These are phyloP conservation scores for Gynochthodes officinalis DNA, from an alignment of 257 asterid species.

Conservation along the genomic window DNA sequence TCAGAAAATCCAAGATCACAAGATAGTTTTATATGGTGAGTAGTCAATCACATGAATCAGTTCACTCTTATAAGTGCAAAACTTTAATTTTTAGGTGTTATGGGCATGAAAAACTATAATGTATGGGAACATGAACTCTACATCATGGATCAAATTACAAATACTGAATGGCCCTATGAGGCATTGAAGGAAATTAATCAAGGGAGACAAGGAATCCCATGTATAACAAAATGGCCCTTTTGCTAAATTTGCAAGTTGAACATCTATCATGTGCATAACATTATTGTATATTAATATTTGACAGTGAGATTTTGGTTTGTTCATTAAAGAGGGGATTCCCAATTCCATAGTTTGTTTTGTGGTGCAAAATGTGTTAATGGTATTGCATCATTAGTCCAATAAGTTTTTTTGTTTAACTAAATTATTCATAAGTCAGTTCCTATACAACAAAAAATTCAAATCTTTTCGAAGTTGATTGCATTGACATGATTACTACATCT, in stretches of 20 bases:
- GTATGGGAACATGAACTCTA: too few species aligned
- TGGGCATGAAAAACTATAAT: background rate
- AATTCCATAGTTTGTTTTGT: background rate
- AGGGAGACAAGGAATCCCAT: background rate
- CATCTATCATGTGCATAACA: background rate
- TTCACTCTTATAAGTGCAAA: background rate
- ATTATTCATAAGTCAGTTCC: too few species aligned
- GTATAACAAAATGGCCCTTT: background rate
- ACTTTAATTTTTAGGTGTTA: too few species aligned
- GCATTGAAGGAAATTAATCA: background rate
- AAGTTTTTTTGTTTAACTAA: too few species aligned
- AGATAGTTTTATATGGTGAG: background rate
- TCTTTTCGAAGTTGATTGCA: background rate
- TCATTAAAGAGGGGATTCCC: background rate
- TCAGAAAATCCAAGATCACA: background rate
- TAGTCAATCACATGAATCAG: background rate
- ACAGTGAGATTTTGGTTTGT: background rate
- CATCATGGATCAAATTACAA: too few species aligned
- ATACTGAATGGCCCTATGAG: too few species aligned
- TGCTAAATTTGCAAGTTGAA: too few species aligned
- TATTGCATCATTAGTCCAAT: too few species aligned
- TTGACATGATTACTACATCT: background rate
- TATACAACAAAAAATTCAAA: too few species aligned
- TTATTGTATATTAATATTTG: background rate
- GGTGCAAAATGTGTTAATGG: background rate